Evolutionary conservation across 768 basidiomycete species (phyloP).

Genomic region (Pulveroboletus sp.): DNA sequence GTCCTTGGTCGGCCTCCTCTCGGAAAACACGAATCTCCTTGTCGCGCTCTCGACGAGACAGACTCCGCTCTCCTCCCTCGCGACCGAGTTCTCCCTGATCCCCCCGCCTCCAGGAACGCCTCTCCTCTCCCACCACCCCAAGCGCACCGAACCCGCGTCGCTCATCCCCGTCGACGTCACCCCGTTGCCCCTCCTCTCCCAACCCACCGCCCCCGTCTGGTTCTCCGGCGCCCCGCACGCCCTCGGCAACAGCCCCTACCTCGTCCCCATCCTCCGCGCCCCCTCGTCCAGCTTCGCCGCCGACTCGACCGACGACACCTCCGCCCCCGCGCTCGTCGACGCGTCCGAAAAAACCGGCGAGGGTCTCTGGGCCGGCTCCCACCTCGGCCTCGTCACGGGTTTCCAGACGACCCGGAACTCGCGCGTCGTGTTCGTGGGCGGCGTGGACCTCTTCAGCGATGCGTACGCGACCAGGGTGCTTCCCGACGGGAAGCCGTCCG

Average conservation of each 20-base stretch:
- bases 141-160: constrained; percentile 58
- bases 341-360: constrained; percentile 73
- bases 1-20: constrained; percentile 65
- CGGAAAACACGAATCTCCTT: constrained; percentile 76
- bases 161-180: constrained; percentile 63
- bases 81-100: constrained; percentile 88
- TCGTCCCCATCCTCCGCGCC: constrained; percentile 79
- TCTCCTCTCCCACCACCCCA: constrained; percentile 82
- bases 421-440: constrained; percentile 77
- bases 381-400: constrained; percentile 75
- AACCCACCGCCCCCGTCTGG: constrained; percentile 59
- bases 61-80: constrained; percentile 70
- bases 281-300: constrained; percentile 73
- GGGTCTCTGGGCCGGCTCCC: constrained; percentile 78
- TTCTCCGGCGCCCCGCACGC: constrained; percentile 70
- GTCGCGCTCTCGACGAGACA: constrained; percentile 75
- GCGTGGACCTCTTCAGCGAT: constrained; percentile 76
- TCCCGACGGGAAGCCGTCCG: constrained; percentile 55
- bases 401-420: constrained; percentile 83
- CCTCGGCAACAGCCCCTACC: constrained; percentile 67
- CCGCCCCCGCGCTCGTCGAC: constrained; percentile 62
- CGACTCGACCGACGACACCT: constrained; percentile 54
- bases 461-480: constrained; percentile 63
- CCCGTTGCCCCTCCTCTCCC: constrained; percentile 41
- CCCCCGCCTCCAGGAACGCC: constrained; percentile 82